These are phyloP conservation scores for Ceratocystis lukuohia DNA, from an alignment of 2,329 filamentous ascomycete species.

Conservation along the genomic window DNA sequence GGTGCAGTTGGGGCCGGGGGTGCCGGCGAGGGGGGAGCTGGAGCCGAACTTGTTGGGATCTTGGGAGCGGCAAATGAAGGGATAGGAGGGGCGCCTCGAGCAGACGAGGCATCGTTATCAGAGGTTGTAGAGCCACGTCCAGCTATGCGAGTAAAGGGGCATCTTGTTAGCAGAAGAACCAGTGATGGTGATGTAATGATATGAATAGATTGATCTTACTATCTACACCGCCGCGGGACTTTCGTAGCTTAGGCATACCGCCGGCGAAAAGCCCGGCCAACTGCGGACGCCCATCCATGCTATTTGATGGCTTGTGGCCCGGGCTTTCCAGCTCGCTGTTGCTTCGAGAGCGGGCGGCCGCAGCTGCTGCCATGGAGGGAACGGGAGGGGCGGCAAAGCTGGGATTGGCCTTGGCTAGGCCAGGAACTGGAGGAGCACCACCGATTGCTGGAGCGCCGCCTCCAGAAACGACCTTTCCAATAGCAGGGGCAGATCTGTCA, in stretches of 20 bases:
- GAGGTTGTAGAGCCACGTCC: constrained; percentile 12
- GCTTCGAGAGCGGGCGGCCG: constrained; percentile 55
- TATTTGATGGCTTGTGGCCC: constrained; percentile 22
- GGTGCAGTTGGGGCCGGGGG: constrained; percentile 53
- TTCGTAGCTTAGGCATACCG: constrained; percentile 90
- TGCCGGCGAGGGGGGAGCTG: constrained; percentile 31
- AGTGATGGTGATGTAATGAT: neutral
- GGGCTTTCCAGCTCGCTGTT: constrained; percentile 60
- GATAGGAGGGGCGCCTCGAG: constrained; percentile 32
- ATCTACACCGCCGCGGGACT: constrained; percentile 65
- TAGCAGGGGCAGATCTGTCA: constrained; percentile 70
- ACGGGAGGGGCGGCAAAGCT: constrained; percentile 68
- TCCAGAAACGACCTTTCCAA: constrained; percentile 37
- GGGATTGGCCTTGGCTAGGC: constrained; percentile 34
- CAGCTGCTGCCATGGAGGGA: constrained; percentile 40
- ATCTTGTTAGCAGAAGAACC: neutral
- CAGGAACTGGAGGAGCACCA: constrained; percentile 61
- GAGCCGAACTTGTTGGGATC: constrained; percentile 43
- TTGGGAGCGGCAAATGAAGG: constrained; percentile 43
- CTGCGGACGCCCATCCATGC: constrained; percentile 56
- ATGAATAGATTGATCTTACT: constrained; percentile 28
- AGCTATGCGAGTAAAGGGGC: constrained; percentile 3
- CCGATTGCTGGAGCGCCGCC: constrained; percentile 46
- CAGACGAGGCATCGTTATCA: constrained; percentile 9
- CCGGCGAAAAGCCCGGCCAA: constrained; percentile 79